These are phyloP conservation scores for Crassisporium funariophilum DNA, from an alignment of 768 basidiomycete species.

Conservation along the genomic window DNA sequence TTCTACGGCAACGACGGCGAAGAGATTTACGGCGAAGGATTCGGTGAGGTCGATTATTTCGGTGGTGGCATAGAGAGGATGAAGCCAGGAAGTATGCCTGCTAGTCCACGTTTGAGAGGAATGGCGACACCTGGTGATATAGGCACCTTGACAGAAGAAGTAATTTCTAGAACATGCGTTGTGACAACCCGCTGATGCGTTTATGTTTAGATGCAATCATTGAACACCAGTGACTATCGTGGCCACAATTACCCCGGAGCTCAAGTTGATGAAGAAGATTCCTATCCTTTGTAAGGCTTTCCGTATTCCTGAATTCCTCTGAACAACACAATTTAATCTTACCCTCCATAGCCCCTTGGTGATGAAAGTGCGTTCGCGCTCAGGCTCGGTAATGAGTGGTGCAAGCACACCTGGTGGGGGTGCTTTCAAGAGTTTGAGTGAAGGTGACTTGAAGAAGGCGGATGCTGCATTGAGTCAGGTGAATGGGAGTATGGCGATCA, in stretches of 20 bases:
- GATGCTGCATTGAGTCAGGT: conserved; percentile 81
- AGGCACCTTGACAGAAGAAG: conserved; percentile 87
- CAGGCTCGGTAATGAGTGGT: conserved; percentile 69
- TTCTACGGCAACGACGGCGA: conserved; percentile 68
- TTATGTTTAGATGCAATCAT: conserved; percentile 69
- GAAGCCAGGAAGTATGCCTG: conserved; percentile 77
- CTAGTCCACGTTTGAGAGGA: conserved; percentile 85
- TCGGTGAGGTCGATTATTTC: conserved; percentile 47
- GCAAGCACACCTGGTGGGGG: conserved; percentile 88
- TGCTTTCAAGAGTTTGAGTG: conserved; percentile 76
- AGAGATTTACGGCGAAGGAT: conserved; percentile 35
- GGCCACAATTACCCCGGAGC: conserved; percentile 62
- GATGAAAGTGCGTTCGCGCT: conserved; percentile 86
- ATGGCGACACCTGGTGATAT: conserved; percentile 92
- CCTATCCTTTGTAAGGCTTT: conserved; percentile 79
- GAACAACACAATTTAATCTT: conserved; percentile 5
- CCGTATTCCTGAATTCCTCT: conserved; percentile 7
- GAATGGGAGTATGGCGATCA: no score
- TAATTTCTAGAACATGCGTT: conserved; percentile 29
- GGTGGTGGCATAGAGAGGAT: conserved; percentile 67
- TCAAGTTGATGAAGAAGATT: conserved; percentile 86
- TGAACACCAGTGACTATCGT: conserved; percentile 86
- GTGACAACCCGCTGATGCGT: not conserved
- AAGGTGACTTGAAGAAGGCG: conserved; percentile 83
- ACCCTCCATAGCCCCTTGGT: conserved; percentile 67